These are phyloP conservation scores for Fusarium liriodendri DNA, from an alignment of 2,329 filamentous ascomycete species.

Conservation along the genomic window DNA sequence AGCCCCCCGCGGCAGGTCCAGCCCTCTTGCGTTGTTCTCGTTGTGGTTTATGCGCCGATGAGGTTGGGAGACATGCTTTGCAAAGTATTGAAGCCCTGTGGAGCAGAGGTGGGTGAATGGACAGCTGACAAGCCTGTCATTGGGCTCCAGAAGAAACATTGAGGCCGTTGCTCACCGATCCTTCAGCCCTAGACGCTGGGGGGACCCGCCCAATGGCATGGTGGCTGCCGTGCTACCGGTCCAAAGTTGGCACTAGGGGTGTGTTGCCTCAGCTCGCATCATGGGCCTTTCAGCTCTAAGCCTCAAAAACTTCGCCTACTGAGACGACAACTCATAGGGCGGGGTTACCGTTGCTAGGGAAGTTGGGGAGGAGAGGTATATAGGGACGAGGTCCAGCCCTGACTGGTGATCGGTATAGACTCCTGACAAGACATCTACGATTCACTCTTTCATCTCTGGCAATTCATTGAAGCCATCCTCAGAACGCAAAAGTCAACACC, in stretches of 20 bases:
- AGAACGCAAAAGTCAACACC: neutral
- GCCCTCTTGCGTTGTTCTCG: neutral
- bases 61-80: neutral
- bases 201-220: neutral
- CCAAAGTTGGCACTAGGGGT: neutral
- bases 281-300: neutral
- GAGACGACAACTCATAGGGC: neutral
- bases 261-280: slow-evolving; percentile 3
- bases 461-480: neutral
- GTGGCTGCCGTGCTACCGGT: neutral
- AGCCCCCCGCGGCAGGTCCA: neutral
- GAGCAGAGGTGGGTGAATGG: neutral
- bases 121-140: neutral
- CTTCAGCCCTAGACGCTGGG: neutral
- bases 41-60: neutral
- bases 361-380: neutral
- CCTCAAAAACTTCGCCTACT: neutral
- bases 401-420: neutral
- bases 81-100: neutral
- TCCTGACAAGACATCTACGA: neutral
- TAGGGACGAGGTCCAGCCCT: neutral
- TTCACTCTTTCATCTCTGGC: neutral
- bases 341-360: neutral
- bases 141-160: neutral
- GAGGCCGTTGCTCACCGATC: neutral